Base-by-base conservation (phyloP, 2,329 filamentous ascomycete genomes). In the Talaromyces sp. region DNA sequence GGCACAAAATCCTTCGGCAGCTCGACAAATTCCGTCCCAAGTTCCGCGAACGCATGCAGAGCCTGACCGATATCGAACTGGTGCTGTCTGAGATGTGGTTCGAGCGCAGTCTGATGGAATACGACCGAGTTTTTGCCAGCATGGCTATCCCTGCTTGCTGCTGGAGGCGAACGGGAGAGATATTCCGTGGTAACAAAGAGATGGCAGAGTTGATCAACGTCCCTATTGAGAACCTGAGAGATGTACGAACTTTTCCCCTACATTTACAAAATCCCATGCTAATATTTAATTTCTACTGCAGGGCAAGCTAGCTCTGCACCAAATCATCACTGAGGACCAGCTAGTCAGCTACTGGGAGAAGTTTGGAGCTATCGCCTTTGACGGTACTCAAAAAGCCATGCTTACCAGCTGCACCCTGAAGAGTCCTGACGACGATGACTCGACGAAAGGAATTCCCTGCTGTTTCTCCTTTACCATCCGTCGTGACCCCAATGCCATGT, bases 11-110 rank as follows among this genome's bases (percentile, higher is more conserved):
- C 63, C 79, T 96, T 51, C 87, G 91, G 62, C 93, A 96, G 70
- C 83, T 99, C 50, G 91, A 96, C 74, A 88, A 90, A 60, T 99
- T 99, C 76, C 84, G 94, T 52, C 94, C 94, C 17, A 96, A 96
- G 71, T 99, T 99, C 70, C 85, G 94, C 63, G 93, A 97, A 75
- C 92, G 95, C 77, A 93, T 96, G 72, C 92, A 97, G 65, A 88
- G 83, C 35, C 80, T 97, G 70, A 97, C 91, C 1, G 94, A 99
- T 75, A 90, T 97, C 73, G 91, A 99, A 75, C 85, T 99, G 27
- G 88, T 97, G 29, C 86, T 92, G 61, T 93, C 97, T 11, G 94
- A 99, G 77, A 97, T 97, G 91, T 97, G 94, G 93, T 97, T 99
- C 71, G 94, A 99, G 75, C 87, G 89, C 69, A 94, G 90, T 64